Evolutionary conservation across 176 grass and related monocot genomes (phyloP), one percentile per base, ranked within the genome.

Genomic region (Tillandsia fasciculata): DNA sequence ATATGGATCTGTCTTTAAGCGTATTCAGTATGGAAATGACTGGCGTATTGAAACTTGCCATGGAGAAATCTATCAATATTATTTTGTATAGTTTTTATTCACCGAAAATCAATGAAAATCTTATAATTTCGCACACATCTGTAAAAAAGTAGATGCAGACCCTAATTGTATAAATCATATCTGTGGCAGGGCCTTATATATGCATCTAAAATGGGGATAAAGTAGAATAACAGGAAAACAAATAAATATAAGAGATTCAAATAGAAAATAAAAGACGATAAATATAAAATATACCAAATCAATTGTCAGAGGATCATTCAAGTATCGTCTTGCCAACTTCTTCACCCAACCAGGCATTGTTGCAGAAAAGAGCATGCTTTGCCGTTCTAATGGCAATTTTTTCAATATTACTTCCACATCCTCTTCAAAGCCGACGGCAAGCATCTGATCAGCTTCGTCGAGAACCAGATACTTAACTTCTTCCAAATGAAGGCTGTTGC

Each of bases 321-420:
- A 76, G 73, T 93, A 84, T 23, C 74, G 86, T 29, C 90, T 90
- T 52, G 94, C 79, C 77, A 99, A 72, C 71, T 99, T 99, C 57
- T 93, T 93, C 65, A 99, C 90, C 94, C 94, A 99, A 78, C 74
- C 81, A 74, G 94, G 94, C 94, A 99, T 99, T 15, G 94, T 99
- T 0, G 94, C 94, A 50, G 94, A 99, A 76, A 99, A 99, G 63
- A 99, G 84, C 94, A 99, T 99, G 71, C 75, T 99, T 75, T 99
- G 94, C 65, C 94, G 79, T 49, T 81, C 69, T 3, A 79, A 57
- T 49, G 90, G 94, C 18, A 93, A 67, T 12, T 84, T 82, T 63
- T 99, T 65, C 54, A 99, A 88, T 87, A 99, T 99, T 68, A 83
- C 86, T 81, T 99, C 94, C n/a, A 99, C 94, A 70, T 99, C 94